Evolutionary conservation across 2,329 filamentous ascomycete genomes (phyloP).

Genomic region (Karstenula rhodostoma): DNA sequence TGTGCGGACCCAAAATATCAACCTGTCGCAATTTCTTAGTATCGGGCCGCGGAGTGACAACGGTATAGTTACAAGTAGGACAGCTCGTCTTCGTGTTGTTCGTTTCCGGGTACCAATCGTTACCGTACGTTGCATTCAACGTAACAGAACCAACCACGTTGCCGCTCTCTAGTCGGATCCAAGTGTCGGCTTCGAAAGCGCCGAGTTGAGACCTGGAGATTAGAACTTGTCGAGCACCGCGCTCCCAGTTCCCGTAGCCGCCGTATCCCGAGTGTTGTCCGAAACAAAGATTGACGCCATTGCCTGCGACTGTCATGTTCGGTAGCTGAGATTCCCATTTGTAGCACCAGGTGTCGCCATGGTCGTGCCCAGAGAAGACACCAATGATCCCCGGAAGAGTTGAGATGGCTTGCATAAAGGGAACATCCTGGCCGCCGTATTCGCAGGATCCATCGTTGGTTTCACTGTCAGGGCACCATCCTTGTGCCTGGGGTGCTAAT

Average conservation of each 20-base stretch:
- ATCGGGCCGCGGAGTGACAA: conserved; percentile 11
- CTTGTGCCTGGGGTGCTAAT: conserved; percentile 44
- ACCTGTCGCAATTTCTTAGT: conserved; percentile 9
- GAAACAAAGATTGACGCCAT: conserved; percentile 60
- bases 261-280: conserved; percentile 73
- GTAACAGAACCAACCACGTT: conserved; percentile 58
- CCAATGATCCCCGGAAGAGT: conserved; percentile 54
- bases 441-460: conserved; percentile 23
- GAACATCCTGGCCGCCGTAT: conserved; percentile 58
- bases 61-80: conserved; percentile 16
- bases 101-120: conserved; percentile 58
- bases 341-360: conserved; percentile 51
- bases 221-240: conserved; percentile 64
- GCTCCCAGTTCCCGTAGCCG: conserved; percentile 69
- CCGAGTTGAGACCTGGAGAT: conserved; percentile 54
- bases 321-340: conserved; percentile 39
- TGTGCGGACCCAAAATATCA: conserved; percentile 1
- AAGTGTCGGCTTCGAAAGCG: conserved; percentile 59
- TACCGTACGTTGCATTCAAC: conserved; percentile 66
- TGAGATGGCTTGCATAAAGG: conserved; percentile 68
- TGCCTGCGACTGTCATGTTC: conserved; percentile 46
- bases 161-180: conserved; percentile 66
- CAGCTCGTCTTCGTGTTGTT: conserved; percentile 14
- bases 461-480: conserved; percentile 19
- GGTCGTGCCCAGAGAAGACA: conserved; percentile 70